Percentiles rank a stretch among this genome's conserved stretches.
Conservation (phyloP, 1,284 basidiomycete species). For the Microbotryum saponariae region DNA sequence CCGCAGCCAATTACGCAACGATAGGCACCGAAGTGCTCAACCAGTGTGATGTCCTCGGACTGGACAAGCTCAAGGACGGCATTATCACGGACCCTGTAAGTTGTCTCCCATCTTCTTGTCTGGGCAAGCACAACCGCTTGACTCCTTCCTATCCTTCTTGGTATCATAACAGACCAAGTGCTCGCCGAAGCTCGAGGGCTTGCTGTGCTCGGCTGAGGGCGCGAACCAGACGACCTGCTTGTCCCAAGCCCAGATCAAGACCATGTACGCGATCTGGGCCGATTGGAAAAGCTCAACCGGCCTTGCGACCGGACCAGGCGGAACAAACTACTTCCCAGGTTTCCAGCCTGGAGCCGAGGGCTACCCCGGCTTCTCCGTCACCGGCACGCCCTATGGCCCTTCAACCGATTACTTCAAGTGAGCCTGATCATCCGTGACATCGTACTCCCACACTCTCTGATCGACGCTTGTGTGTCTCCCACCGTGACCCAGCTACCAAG, state of each 20-base stretch:
- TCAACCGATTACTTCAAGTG: conserved; percentile 22
- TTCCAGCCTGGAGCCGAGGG: conserved; percentile 28
- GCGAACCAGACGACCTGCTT: conserved; percentile 25
- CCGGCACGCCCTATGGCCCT: not conserved
- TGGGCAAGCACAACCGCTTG: too few species aligned
- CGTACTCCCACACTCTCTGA: too few species aligned
- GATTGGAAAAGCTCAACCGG: conserved; percentile 8
- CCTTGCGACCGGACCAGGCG: not conserved
- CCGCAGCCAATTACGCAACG: conserved; percentile 14
- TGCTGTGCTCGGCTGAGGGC: conserved; percentile 16
- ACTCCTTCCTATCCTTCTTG: too few species aligned
- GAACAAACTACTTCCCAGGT: conserved; percentile 24
- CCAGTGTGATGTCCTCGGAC: conserved; percentile 34
- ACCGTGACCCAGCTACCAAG: not conserved
- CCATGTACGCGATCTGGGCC: conserved; percentile 29
- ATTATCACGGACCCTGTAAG: conserved; percentile 31
- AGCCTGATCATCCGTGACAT: too few species aligned
- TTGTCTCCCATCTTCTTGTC: too few species aligned
- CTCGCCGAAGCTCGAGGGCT: conserved; percentile 23
- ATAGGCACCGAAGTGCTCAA: conserved; percentile 30
- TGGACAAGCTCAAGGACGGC: conserved; percentile 36
- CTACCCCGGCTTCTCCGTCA: conserved; percentile 15
- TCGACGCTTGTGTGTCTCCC: too few species aligned
- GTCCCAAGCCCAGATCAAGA: conserved; percentile 17
- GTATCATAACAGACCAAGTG: conserved; percentile 4